These are phyloP conservation scores for Ophiostoma novo-ulmi DNA, from an alignment of 2,329 filamentous ascomycete species.

Conservation along the genomic window DNA sequence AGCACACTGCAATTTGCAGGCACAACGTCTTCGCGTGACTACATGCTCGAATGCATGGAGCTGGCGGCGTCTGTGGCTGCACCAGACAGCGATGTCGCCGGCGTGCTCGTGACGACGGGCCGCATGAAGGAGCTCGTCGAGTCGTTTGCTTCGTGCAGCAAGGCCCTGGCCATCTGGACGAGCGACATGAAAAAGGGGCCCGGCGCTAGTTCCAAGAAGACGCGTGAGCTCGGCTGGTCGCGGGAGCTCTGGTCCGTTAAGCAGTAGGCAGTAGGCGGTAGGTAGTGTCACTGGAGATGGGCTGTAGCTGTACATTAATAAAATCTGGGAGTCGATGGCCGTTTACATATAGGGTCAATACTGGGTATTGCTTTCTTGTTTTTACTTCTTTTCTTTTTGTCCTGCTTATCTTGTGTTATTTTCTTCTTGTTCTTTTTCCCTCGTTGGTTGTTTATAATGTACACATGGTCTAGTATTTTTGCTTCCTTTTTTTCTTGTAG, in stretches of 20 bases:
- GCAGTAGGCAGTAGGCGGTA: slow-evolving; percentile 29
- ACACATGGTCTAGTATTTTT: neutral
- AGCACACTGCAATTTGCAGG: slow-evolving; percentile 75
- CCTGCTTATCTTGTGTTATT: neutral
- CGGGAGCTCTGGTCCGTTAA: slow-evolving; percentile 58
- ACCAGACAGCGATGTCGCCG: slow-evolving; percentile 60
- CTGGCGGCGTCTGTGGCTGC: slow-evolving; percentile 71
- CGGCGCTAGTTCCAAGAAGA: slow-evolving; percentile 51
- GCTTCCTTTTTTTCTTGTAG: neutral
- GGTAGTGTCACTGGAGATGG: neutral
- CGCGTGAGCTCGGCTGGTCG: slow-evolving; percentile 58
- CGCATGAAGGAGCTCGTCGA: slow-evolving; percentile 73
- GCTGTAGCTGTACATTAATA: neutral
- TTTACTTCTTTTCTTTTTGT: neutral
- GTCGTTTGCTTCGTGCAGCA: slow-evolving; percentile 70
- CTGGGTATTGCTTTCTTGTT: neutral
- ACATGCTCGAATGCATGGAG: slow-evolving; percentile 80
- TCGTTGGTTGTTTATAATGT: neutral
- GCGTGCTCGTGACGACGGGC: slow-evolving; percentile 57
- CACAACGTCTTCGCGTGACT: slow-evolving; percentile 66
- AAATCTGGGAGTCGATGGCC: neutral
- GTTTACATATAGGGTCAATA: neutral
- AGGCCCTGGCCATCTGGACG: slow-evolving; percentile 57
- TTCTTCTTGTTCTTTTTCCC: neutral
- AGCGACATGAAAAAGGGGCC: slow-evolving; percentile 48